These are phyloP conservation scores for Nakaseomyces sp. DNA, from an alignment of 1,139 yeast species.

Conservation along the genomic window DNA sequence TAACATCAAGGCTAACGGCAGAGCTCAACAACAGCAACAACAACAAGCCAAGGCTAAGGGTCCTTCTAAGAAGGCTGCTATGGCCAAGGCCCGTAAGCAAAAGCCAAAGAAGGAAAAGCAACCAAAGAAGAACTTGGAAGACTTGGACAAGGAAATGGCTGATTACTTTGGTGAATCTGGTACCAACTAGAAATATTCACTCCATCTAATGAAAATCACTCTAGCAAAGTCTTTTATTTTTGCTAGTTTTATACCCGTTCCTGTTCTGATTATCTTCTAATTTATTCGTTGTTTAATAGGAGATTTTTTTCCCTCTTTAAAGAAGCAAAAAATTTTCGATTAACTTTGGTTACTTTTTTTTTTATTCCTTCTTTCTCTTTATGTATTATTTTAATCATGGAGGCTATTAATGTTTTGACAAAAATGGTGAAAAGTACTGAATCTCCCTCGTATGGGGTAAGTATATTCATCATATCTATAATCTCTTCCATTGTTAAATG, in stretches of 20 bases:
- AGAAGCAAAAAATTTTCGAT: too few species aligned
- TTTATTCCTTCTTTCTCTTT: background rate
- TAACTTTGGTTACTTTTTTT: background rate
- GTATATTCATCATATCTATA: too few species aligned
- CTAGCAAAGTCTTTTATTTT: too few species aligned
- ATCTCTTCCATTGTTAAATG: too few species aligned
- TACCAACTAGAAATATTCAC: background rate
- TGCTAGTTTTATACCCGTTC: too few species aligned
- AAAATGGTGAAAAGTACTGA: too few species aligned
- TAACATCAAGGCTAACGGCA: constrained; percentile 9
- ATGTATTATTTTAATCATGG: too few species aligned
- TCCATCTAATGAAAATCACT: too few species aligned
- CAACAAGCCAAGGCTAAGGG: constrained; percentile 23
- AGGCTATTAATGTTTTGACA: background rate
- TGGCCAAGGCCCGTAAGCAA: constrained; percentile 33
- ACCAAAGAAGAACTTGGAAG: constrained; percentile 75
- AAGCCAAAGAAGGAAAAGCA: constrained; percentile 32
- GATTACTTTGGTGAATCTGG: constrained; percentile 51
- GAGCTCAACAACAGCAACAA: constrained; percentile 12
- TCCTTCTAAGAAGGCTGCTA: constrained; percentile 32
- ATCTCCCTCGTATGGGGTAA: too few species aligned
- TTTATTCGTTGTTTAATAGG: too few species aligned
- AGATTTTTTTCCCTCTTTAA: too few species aligned
- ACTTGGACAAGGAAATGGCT: constrained; percentile 89
- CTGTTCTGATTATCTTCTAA: too few species aligned